These are phyloP conservation scores for Komagataella pastoris DNA, from an alignment of 805 yeast genomes.

Conservation along the genomic window DNA sequence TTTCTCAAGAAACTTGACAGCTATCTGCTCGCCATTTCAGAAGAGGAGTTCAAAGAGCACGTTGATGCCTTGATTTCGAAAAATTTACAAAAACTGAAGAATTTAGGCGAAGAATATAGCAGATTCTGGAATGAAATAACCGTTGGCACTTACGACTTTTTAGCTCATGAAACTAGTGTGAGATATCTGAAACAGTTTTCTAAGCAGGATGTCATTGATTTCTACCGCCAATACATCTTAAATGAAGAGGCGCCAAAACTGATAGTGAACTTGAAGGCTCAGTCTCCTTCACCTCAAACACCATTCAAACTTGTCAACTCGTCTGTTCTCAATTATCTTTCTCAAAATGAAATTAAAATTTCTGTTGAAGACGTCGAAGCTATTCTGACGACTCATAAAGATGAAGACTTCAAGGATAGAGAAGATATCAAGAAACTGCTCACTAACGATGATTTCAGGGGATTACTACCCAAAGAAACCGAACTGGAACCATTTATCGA, in stretches of 20 bases:
- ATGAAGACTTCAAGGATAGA: slow-evolving; percentile 3
- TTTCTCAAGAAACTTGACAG: slow-evolving; percentile 39
- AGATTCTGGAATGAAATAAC: slow-evolving; percentile 56
- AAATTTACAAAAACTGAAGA: slow-evolving; percentile 61
- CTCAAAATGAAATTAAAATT: slow-evolving; percentile 11
- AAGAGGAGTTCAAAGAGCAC: slow-evolving; percentile 55
- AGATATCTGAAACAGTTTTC: slow-evolving; percentile 37
- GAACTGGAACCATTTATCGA: background rate
- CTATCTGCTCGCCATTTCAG: slow-evolving; percentile 35
- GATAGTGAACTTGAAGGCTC: slow-evolving; percentile 55
- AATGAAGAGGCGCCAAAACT: slow-evolving; percentile 20
- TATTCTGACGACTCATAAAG: slow-evolving; percentile 1
- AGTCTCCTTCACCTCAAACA: slow-evolving; percentile 13
- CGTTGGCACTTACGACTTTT: slow-evolving; percentile 71
- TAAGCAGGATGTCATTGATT: slow-evolving; percentile 41
- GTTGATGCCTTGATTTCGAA: slow-evolving; percentile 54
- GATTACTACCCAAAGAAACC: slow-evolving; percentile 6
- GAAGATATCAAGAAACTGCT: slow-evolving; percentile 4
- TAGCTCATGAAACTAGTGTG: slow-evolving; percentile 42
- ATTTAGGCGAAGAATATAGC: slow-evolving; percentile 61
- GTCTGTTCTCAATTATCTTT: slow-evolving; percentile 16
- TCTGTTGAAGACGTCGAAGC: slow-evolving; percentile 10
- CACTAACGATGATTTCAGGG: slow-evolving; percentile 7
- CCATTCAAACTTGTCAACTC: slow-evolving; percentile 12
- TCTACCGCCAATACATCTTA: slow-evolving; percentile 32